phyloP scores from a whole-genome alignment of 306 rosid genomes.

The Castanospermum australe region DNA sequence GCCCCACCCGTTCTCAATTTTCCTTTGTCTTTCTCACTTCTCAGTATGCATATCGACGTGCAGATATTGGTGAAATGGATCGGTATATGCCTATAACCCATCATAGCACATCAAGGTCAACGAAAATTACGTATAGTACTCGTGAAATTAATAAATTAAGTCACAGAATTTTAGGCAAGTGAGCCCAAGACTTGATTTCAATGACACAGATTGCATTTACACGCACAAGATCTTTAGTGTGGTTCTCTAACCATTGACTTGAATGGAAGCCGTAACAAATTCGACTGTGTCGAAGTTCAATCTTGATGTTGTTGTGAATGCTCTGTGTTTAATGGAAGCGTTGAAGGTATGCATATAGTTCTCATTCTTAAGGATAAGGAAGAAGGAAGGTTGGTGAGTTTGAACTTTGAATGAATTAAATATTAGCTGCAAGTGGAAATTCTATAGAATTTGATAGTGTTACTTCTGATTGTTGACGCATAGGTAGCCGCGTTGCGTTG shows the following conservation, averaged over 20 bases:
- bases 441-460: neutral
- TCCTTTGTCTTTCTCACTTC: neutral
- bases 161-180: slow-evolving; percentile 16
- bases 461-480: too few species aligned
- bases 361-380: neutral
- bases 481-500: too few species aligned
- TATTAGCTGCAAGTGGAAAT: neutral
- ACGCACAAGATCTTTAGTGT: neutral
- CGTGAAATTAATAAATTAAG: slow-evolving; percentile 7
- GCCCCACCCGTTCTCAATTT: slow-evolving; percentile 10
- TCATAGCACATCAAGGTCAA: slow-evolving; percentile 36
- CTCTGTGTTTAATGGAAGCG: neutral
- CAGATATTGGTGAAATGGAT: neutral
- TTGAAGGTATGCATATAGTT: neutral
- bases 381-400: neutral
- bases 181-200: neutral
- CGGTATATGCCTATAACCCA: neutral
- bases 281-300: slow-evolving; percentile 5
- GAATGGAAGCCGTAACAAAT: neutral
- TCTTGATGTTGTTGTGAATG: slow-evolving; percentile 20
- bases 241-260: slow-evolving; percentile 23
- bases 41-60: neutral
- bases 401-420: neutral
- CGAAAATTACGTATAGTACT: slow-evolving; percentile 35
- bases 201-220: neutral